Evolutionary conservation across 768 basidiomycete genomes (phyloP), one percentile per base, ranked within the genome.

Genomic region (Kwoniella dejecticola): DNA sequence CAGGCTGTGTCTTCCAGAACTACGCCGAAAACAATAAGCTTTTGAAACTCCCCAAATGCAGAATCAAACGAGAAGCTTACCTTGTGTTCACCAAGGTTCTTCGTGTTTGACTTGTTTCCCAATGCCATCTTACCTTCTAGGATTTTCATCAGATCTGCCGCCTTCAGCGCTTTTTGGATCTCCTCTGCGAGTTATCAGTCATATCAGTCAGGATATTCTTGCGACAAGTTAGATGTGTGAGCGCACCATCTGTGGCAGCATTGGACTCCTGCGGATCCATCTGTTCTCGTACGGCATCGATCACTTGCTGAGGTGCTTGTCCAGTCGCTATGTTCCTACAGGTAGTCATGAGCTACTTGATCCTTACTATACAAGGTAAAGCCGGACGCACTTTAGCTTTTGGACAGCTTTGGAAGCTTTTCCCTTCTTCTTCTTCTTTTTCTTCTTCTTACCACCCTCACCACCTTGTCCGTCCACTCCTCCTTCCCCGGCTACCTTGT

Each of bases 1-100:
- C 96, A 2, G 96, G 96, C 78, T 99, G 96, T 5, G 95, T 98
- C 31, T 83, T 86, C 96, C 96, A 98, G 80, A 99, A 99, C 93
- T 80, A 57, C 0, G 7, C 7, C 8, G 36, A 4, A 23, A n/a
- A 33, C 30, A 24, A 15, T 66, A 48, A 66, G 60, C 33, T 50
- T 15, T 52, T 15, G 17, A 24, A 17, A 46, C 52, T 13, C 4
- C 41, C 27, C 17, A 30, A 19, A 29, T 19, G 1, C 10, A 44
- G 6, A 29, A 12, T 29, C 27, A 8, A 23, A n/a, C 40, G 38
- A 23, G 8, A 24, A 40, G 27, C 82, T 55, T 67, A 91, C 93
- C 83, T 94, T 95, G 75, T 96, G 91, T 75, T 89, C 88, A 46
- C 90, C 91, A 74, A 88, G 84, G 66, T 89, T 85, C 81, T 91